Evolutionary conservation across 78 protist genomes (phyloP).

Genomic region (Blattamonas nauphoetae): DNA sequence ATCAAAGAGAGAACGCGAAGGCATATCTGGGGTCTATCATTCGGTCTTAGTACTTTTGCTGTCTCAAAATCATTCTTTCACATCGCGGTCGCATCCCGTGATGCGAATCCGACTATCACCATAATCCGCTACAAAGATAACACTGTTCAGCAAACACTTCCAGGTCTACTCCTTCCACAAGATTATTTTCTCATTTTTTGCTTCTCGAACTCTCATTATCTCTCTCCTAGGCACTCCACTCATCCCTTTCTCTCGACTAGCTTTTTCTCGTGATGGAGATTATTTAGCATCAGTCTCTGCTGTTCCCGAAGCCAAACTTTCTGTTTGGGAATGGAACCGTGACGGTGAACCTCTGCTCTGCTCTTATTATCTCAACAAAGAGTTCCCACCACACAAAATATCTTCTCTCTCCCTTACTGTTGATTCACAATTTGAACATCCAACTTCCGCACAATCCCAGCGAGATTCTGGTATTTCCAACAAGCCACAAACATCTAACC

Average conservation of each 20-base stretch:
- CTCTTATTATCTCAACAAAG: background rate
- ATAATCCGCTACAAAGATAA: background rate
- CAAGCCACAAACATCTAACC: too few species aligned
- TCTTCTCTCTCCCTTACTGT: too few species aligned
- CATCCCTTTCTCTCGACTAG: background rate
- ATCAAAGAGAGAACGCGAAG: background rate
- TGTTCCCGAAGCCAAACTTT: background rate
- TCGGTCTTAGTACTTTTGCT: background rate
- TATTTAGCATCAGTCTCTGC: background rate
- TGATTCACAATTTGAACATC: too few species aligned
- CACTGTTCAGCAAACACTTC: background rate
- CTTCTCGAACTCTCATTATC: background rate
- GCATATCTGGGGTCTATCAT: background rate
- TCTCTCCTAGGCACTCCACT: background rate
- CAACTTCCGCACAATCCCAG: too few species aligned
- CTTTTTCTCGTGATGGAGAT: background rate
- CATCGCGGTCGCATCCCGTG: background rate
- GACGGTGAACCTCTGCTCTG: background rate
- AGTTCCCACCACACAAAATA: background rate
- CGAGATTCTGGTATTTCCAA: too few species aligned
- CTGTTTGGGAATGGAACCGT: background rate
- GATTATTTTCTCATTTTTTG: background rate
- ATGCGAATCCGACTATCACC: background rate
- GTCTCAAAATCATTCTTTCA: background rate
- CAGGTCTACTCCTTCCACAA: background rate